Evolutionary conservation across 2,329 filamentous ascomycete genomes (phyloP), one percentile per base, ranked within the genome.

Genomic region (Fusarium sacchari): DNA sequence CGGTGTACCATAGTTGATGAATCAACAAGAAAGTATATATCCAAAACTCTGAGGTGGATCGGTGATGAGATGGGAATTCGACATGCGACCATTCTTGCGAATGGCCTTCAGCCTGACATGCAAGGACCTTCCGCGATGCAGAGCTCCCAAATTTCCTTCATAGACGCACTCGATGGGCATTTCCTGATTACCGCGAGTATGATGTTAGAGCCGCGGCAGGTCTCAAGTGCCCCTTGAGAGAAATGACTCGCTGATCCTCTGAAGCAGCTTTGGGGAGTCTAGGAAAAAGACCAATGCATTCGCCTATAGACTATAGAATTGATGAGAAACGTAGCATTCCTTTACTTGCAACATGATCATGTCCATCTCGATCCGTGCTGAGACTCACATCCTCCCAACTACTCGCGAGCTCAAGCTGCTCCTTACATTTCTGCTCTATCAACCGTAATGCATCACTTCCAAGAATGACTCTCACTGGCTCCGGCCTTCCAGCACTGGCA

Each of bases 121-220:
- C 52, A 60, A 28, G 62, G 62, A n/a, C 62, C 42, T 36, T 67
- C 64, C 3, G 39, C 26, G 15, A 34, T 67, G 32, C 64, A 67
- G 32, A 60, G 17, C 20, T 67, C 62, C 7, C 24, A 12, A 9
- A 32, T 67, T 5, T n/a, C 52, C 1, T 67, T 67, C 9, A 28
- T 67, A 17, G 64, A 67, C 39, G 63, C 53, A 11, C 62, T 67
- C 8, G 64, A 67, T n/a, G 64, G 64, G 8, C 64, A 67, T 39
- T 67, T 67, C 5, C 24, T 67, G 6, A 67, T 67, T 3, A 67
- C 62, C 1, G 64, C 64, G 3, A 67, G 64, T 8, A 67, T 67
- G 64, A 52, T 67, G 62, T 26, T 65, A 18, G 44, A 67, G 26
- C 64, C 64, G 7, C 18, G 8, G 2, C 20, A 50, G 34, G 24